Percentiles rank a stretch among this genome's conserved stretches.
phyloP scores from a whole-genome alignment of 2,329 filamentous ascomycete genomes.

The Penicillium sp. region DNA sequence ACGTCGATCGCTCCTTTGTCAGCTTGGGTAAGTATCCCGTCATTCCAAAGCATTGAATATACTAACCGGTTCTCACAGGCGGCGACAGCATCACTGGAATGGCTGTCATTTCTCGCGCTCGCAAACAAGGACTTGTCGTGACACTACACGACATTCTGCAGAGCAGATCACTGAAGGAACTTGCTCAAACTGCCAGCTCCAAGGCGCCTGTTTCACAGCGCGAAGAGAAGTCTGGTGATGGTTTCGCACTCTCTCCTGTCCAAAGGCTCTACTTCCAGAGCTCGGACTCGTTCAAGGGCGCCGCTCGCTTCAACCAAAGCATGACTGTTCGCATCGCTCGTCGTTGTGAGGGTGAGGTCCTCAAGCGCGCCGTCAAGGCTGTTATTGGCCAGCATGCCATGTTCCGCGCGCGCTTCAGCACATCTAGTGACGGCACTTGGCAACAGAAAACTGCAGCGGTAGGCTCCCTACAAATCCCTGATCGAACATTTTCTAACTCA shows the following conservation, averaged over 20 bases:
- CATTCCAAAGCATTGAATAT: background rate
- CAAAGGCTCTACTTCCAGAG: constrained; percentile 33
- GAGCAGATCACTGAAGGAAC: constrained; percentile 29
- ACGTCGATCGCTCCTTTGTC: constrained; percentile 34
- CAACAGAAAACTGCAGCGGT: constrained; percentile 27
- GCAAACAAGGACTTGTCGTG: constrained; percentile 32
- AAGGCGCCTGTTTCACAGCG: constrained; percentile 15
- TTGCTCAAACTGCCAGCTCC: constrained; percentile 24
- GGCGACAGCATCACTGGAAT: constrained; percentile 42
- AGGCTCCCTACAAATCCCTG: background rate
- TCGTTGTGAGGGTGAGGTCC: constrained; percentile 17
- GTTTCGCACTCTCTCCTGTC: constrained; percentile 34
- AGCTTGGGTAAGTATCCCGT: constrained; percentile 30
- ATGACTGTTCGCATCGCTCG: constrained; percentile 32
- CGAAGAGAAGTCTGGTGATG: constrained; percentile 26
- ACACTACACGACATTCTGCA: constrained; percentile 36
- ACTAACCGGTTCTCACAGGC: constrained; percentile 22
- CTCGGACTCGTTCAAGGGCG: constrained; percentile 19
- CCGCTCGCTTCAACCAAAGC: constrained; percentile 34
- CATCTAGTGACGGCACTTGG: constrained; percentile 21
- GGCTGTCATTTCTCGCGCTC: constrained; percentile 37
- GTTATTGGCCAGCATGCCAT: constrained; percentile 34
- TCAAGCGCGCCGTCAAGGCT: constrained; percentile 28
- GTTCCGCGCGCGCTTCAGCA: constrained; percentile 31
- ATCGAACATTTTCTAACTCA: constrained; percentile 7